phyloP scores from a whole-genome alignment of 1,139 yeast genomes.

The Candida sp. region DNA sequence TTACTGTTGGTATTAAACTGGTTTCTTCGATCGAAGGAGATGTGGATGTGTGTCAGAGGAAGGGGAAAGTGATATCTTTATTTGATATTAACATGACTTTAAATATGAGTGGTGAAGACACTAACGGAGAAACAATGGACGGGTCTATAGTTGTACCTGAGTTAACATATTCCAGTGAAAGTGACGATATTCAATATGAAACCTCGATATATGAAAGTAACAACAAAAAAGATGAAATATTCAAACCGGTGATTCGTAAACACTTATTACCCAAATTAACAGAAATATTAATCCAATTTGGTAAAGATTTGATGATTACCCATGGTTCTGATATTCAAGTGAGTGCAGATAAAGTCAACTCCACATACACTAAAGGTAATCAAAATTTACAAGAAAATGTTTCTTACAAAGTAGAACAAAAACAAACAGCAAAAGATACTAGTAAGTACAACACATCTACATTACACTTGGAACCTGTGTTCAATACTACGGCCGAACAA shows the following conservation, averaged over 20 bases:
- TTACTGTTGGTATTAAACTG: conserved; percentile 42
- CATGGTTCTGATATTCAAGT: conserved; percentile 90
- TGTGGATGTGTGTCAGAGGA: conserved; percentile 93
- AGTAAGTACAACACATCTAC: conserved; percentile 79
- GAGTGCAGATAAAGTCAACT: conserved; percentile 58
- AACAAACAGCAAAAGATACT: conserved; percentile 17
- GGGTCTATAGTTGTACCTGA: conserved; percentile 89
- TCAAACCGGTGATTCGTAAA: conserved; percentile 51
- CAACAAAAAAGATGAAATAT: conserved; percentile 47
- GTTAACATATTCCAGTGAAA: conserved; percentile 89
- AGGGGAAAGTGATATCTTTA: conserved; percentile 91
- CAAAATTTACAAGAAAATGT: conserved; percentile 33
- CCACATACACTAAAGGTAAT: conserved; percentile 64
- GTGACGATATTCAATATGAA: conserved; percentile 81
- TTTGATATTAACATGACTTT: conserved; percentile 76
- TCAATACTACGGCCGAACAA: conserved; percentile 87
- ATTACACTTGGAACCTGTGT: conserved; percentile 71
- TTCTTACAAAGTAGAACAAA: conserved; percentile 11
- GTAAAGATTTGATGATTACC: conserved; percentile 66
- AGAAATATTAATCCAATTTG: conserved; percentile 57
- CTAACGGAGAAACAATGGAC: conserved; percentile 22
- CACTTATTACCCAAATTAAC: conserved; percentile 71
- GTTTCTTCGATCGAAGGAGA: conserved; percentile 87
- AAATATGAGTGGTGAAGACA: conserved; percentile 50
- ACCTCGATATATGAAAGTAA: conserved; percentile 64